Evolutionary conservation across 164 flowering plant species (phyloP).

Genomic region (Berberis vulgaris): DNA sequence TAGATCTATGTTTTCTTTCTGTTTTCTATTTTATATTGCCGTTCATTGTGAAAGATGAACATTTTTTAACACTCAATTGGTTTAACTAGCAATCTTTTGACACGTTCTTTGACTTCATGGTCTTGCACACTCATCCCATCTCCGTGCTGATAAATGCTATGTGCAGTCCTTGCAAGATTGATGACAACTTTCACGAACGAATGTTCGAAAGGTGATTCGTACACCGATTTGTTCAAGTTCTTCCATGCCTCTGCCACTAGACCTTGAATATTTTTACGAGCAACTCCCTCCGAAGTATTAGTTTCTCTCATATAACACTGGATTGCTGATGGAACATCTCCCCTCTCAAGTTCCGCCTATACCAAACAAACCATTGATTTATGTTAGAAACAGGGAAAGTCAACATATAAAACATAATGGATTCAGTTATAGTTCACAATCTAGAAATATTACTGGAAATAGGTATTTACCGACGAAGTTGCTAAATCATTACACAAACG

Average conservation of each 20-base stretch:
- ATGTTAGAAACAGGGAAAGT: too few species aligned
- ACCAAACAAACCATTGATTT: too few species aligned
- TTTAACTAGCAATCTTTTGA: constrained; percentile 14
- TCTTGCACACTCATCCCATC: background rate
- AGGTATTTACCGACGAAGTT: too few species aligned
- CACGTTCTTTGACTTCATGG: background rate
- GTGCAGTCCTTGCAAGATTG: background rate
- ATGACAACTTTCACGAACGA: background rate
- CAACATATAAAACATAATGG: too few species aligned
- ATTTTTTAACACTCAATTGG: constrained; percentile 24
- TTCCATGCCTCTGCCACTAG: background rate
- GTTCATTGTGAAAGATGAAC: too few species aligned
- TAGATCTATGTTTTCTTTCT: too few species aligned
- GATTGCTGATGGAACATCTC: too few species aligned
- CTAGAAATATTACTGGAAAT: too few species aligned
- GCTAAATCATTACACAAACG: too few species aligned
- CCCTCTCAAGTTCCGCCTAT: too few species aligned
- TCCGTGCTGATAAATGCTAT: background rate
- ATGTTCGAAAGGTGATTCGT: background rate
- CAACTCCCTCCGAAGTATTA: background rate
- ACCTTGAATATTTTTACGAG: background rate
- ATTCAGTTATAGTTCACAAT: too few species aligned
- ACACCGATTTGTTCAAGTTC: background rate
- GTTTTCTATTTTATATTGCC: too few species aligned
- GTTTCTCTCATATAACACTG: background rate